Percentiles rank a stretch among this genome's conserved stretches.
These are phyloP conservation scores for Cenchrus americanus DNA, from an alignment of 176 grass and related monocot species.

Conservation along the genomic window DNA sequence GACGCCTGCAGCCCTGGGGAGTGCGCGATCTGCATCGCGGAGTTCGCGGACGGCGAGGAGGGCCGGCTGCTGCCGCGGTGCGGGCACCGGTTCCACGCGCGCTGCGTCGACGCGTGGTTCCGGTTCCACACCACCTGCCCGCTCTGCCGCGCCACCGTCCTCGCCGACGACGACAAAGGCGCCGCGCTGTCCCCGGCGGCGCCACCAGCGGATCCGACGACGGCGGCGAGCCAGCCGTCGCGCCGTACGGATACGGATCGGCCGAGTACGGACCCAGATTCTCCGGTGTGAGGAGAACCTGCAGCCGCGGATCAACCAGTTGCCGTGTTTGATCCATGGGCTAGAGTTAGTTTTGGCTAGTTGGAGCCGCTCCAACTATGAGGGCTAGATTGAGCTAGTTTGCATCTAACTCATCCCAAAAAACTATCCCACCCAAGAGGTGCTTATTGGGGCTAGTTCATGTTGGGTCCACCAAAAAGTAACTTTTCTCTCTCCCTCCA, in stretches of 20 bases:
- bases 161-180: not conserved
- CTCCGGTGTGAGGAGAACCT: not conserved
- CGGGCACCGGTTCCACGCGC: slow-evolving; percentile 49
- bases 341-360: no score
- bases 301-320: no score
- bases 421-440: no score
- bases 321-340: no score
- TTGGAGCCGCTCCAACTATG: no score
- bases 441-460: no score
- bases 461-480: no score
- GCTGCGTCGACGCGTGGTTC: slow-evolving; percentile 60
- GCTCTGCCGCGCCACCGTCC: slow-evolving; percentile 48
- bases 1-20: not conserved
- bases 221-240: not conserved
- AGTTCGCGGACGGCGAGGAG: slow-evolving; percentile 55
- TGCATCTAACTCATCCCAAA: no score
- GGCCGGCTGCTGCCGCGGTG: slow-evolving; percentile 54
- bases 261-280: not conserved
- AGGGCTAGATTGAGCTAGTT: no score
- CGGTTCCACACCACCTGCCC: slow-evolving; percentile 46
- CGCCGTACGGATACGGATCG: not conserved
- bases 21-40: slow-evolving; percentile 61
- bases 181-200: no score
- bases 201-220: no score
- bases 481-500: no score